Conservation (phyloP, 306 rosid species). For the Pterocarpus macrocarpus region DNA sequence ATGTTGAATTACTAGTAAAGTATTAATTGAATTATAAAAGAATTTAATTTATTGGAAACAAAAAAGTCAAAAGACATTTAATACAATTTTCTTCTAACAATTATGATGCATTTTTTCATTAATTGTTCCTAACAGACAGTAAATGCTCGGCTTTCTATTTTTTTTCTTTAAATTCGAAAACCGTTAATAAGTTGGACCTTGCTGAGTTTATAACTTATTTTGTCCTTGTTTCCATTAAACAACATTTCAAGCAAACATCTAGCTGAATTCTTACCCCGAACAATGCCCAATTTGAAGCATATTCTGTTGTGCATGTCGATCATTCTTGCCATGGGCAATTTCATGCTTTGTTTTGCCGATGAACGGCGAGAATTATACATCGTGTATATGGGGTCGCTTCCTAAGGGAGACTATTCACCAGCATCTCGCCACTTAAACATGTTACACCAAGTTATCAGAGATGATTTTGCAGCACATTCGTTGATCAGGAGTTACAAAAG, state of each 20-base stretch:
- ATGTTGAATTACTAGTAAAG: too few relatives aligned
- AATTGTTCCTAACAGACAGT: too few relatives aligned
- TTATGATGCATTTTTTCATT: too few relatives aligned
- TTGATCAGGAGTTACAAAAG: neutral
- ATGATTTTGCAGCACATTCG: neutral
- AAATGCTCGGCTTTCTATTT: too few relatives aligned
- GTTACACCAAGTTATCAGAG: neutral
- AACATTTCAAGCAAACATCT: neutral
- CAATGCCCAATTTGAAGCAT: neutral
- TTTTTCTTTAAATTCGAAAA: too few relatives aligned
- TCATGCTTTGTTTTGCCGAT: neutral
- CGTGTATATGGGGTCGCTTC: neutral
- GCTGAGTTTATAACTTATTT: too few relatives aligned
- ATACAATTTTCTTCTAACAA: too few relatives aligned
- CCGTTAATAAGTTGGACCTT: too few relatives aligned
- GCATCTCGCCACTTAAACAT: neutral
- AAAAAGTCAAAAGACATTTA: too few relatives aligned
- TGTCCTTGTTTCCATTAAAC: neutral
- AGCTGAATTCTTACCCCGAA: neutral
- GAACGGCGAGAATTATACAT: neutral
- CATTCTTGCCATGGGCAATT: neutral
- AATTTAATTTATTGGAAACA: too few relatives aligned
- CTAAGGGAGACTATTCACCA: neutral
- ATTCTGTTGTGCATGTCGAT: neutral
- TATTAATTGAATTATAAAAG: too few relatives aligned